Conservation (phyloP, 2,329 filamentous ascomycete species). For the Verticillium zaregamsianum region DNA sequence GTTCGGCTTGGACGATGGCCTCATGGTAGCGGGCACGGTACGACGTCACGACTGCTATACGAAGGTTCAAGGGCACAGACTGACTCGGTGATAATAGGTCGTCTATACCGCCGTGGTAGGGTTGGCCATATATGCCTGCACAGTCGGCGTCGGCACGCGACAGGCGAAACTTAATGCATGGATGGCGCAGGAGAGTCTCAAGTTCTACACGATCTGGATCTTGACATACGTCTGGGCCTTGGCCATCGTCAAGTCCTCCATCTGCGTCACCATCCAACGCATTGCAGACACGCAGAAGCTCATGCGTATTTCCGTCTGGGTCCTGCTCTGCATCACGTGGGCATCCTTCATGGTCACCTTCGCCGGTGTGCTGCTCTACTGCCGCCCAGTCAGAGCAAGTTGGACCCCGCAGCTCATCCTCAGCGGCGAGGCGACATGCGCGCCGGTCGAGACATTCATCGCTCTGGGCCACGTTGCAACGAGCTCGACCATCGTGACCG, state of each 20-base stretch:
- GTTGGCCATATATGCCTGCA: constrained; percentile 12
- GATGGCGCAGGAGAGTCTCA: constrained; percentile 17
- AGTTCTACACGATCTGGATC: constrained; percentile 19
- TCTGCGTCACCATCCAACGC: constrained; percentile 29
- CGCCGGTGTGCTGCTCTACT: constrained; percentile 25
- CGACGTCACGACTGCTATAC: background rate
- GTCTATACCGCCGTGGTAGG: constrained; percentile 12
- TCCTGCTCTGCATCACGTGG: constrained; percentile 12
- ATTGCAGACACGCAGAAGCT: constrained; percentile 18
- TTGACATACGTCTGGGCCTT: constrained; percentile 19
- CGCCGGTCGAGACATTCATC: constrained; percentile 16
- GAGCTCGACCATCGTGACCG: constrained; percentile 25
- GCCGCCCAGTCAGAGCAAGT: constrained; percentile 22
- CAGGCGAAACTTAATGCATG: constrained; percentile 17
- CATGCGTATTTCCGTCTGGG: constrained; percentile 17
- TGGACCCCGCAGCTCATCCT: constrained; percentile 24
- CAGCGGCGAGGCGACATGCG: constrained; percentile 16
- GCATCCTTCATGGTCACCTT: constrained; percentile 24
- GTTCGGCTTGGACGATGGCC: constrained; percentile 11
- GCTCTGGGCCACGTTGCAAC: constrained; percentile 23
- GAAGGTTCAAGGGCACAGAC: background rate
- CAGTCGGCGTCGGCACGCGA: constrained; percentile 16
- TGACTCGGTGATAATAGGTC: constrained; percentile 3
- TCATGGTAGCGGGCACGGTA: constrained; percentile 11
- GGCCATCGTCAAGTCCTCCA: constrained; percentile 25